Percentiles rank a stretch among this genome's conserved stretches.
Conservation (phyloP, 2,329 filamentous ascomycete species). For the Biscogniauxia mediterranea region DNA sequence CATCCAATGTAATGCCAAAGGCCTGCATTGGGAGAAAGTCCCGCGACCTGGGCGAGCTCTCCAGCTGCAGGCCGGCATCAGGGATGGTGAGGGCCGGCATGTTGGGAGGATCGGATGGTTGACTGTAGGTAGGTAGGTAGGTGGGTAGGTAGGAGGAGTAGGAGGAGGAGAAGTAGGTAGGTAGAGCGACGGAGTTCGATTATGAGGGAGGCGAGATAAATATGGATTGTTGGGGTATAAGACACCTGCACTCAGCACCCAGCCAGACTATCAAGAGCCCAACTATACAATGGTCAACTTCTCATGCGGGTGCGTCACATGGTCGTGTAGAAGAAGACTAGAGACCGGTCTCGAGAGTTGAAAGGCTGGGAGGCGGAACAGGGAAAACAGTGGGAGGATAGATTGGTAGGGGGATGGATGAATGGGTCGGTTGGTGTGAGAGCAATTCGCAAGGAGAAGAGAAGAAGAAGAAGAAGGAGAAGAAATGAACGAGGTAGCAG, state of each 20-base stretch:
- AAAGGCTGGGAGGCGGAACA: not conserved
- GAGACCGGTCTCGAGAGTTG: conserved; percentile 6
- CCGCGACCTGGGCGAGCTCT: conserved; percentile 46
- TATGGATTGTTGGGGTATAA: conserved; percentile 18
- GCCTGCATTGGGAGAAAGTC: conserved; percentile 51
- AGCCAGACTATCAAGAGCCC: conserved; percentile 33
- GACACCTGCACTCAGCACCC: conserved; percentile 31
- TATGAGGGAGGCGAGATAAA: conserved; percentile 7
- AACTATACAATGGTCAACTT: conserved; percentile 33
- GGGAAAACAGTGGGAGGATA: not conserved
- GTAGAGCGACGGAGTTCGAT: not conserved
- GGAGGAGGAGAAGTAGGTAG: conserved; percentile 6
- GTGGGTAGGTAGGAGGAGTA: conserved; percentile 4
- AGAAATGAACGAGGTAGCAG: conserved; percentile 10
- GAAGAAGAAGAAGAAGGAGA: conserved; percentile 12
- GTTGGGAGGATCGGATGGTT: conserved; percentile 21
- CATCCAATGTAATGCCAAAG: conserved; percentile 57
- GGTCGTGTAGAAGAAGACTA: conserved; percentile 18
- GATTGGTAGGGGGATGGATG: conserved; percentile 6
- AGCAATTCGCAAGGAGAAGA: not conserved
- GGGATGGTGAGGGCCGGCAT: conserved; percentile 58
- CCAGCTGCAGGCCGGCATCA: conserved; percentile 56
- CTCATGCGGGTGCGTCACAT: conserved; percentile 33
- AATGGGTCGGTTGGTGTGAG: conserved; percentile 1
- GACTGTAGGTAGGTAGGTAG: conserved; percentile 8